Base-by-base conservation (phyloP, 2,329 filamentous ascomycete species). In the Colletotrichum limetticola region DNA sequence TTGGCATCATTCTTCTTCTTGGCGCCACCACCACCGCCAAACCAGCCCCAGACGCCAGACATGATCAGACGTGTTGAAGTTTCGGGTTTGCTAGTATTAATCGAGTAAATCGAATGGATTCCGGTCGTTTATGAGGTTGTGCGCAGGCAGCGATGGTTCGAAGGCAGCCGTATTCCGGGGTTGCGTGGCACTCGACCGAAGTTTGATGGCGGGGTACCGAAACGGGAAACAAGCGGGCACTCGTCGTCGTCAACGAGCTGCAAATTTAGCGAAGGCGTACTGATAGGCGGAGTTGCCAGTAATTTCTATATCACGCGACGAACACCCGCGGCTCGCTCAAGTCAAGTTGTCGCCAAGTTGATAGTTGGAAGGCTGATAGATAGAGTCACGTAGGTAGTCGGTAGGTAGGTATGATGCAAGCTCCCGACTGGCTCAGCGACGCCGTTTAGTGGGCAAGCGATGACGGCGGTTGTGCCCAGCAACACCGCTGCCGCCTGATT, bases 21-120 rank as follows among this genome's bases (percentile, higher is more conserved):
- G 86, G 95, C 92, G 79, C 91, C 92, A 79, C 91, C 90, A 77
- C 90, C 91, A 80, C 95, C 95, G 84, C 96, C 95, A 83, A 98
- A 98, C 95, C 95, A 98, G 86, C 93, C 91, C 93, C 94, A 94
- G 85, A 94, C 90, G 75, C 87, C 87, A 75, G 87, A 92, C 90
- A 92, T 92, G 76, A 78, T 86, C 79, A 55, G 57, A 1, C 26
- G 49, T 64, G 74, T 66, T 75, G 63, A 64, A 67, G 66, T 65
- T 58, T 53, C 66, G 57, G 28, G 11, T 30, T 22, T 26, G 11
- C 11, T 6, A 11, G 55, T 67, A 58, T 24, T 58, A 19, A 46
- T n/a, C 19, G 56, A 46, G 14, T 52, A 12, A 12, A 42, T 65
- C 46, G 49, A 37, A 57, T 1, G 35, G 26, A 11, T 64, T 14